These are phyloP conservation scores for Fusarium kyushuense DNA, from an alignment of 2,329 filamentous ascomycete species.

Conservation along the genomic window DNA sequence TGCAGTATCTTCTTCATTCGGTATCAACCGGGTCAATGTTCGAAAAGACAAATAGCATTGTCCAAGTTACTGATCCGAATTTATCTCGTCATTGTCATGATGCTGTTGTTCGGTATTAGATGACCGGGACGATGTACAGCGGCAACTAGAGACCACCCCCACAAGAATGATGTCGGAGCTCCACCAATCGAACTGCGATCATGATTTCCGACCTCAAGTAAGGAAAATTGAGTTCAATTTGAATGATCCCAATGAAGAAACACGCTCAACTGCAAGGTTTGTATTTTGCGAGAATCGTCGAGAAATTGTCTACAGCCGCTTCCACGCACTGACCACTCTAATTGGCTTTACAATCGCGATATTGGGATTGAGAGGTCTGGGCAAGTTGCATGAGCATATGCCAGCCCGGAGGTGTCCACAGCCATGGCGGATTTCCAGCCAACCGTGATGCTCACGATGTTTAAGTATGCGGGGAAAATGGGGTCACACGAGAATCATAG, in stretches of 20 bases:
- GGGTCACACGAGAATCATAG: constrained; percentile 47
- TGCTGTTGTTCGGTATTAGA: constrained; percentile 35
- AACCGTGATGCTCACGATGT: constrained; percentile 46
- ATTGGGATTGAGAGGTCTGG: constrained; percentile 13
- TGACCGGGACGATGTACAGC: constrained; percentile 33
- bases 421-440: constrained; percentile 30
- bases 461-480: constrained; percentile 46
- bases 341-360: constrained; percentile 23
- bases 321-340: constrained; percentile 23
- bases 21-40: neutral
- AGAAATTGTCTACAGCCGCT: constrained; percentile 29
- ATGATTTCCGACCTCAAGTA: constrained; percentile 26
- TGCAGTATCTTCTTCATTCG: constrained; percentile 3
- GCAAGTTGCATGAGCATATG: constrained; percentile 19
- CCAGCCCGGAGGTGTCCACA: constrained; percentile 32
- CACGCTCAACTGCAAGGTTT: constrained; percentile 19
- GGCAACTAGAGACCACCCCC: constrained; percentile 16
- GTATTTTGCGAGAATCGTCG: constrained; percentile 24
- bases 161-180: constrained; percentile 35
- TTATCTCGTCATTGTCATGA: constrained; percentile 28
- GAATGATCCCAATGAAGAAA: constrained; percentile 11
- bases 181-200: constrained; percentile 31
- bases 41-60: neutral
- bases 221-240: constrained; percentile 9
- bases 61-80: constrained; percentile 33